Base-by-base conservation (phyloP, 306 rosid species). In the Corylus heterophylla region DNA sequence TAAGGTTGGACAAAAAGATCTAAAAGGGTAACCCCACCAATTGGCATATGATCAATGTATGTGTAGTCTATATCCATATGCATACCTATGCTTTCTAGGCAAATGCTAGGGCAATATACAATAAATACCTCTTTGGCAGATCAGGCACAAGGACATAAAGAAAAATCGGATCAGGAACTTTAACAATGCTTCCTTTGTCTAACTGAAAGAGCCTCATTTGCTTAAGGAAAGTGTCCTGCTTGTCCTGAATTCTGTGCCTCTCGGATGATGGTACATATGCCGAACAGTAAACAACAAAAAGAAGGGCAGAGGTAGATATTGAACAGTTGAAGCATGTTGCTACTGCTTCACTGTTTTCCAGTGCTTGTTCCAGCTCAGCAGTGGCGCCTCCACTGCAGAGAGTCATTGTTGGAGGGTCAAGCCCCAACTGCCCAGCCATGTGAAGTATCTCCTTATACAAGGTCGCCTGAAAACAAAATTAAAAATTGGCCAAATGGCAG, bases 361-460 rank as follows among this genome's bases (percentile, higher is more conserved):
- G 80, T 17, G 98, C 98, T 76, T 90, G 95, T 77, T 82, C 92
- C 80, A 89, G 83, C 88, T 95, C 97, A 72, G 79, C 84, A 77
- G 77, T 75, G 72, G 92, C 79, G 61, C 92, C 92, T 64, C 96
- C 98, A 58, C 81, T 69, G 79, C 93, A 90, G 63, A 95, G 87
- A 67, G 83, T 86, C 98, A 92, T 95, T 58, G 94, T 95, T 25
- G 98, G 90, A 77, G 98, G 98, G 66, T 95, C 85, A 39, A 95
- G 97, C 87, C 98, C 98, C 78, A 95, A 80, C 64, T 95, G 98
- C 78, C 98, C 98, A 82, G 98, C 98, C 98, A 95, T 92, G 88
- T 91, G 85, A 86, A 95, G 98, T 86, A 95, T 80, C 83, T 90
- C 87, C 85, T 83, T 85, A 80, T 95, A 92, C 87, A 90, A 86